Conservation (phyloP, 2,329 filamentous ascomycete genomes). For the Curvularia verruculosa region DNA sequence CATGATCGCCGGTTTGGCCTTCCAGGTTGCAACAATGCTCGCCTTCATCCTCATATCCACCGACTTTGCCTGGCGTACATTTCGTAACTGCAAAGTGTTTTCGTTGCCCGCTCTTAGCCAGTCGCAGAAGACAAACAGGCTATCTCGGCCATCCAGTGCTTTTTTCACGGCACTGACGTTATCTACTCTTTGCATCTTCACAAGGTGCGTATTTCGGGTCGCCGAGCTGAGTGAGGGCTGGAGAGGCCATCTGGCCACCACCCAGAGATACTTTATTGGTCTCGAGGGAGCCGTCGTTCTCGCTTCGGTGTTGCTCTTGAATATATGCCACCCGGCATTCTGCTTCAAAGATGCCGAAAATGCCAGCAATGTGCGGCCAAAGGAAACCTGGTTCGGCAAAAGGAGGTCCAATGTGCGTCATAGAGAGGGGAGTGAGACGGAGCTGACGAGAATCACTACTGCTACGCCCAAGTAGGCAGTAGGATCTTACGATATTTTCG, state of each 20-base stretch:
- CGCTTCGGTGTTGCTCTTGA: constrained; percentile 42
- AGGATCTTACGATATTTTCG: neutral
- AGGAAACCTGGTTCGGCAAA: neutral
- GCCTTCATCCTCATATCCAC: constrained; percentile 50
- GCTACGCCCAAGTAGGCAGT: constrained; percentile 2
- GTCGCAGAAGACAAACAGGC: constrained; percentile 31
- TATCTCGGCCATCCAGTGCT: constrained; percentile 55
- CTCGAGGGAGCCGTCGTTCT: constrained; percentile 46
- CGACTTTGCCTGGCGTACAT: constrained; percentile 49
- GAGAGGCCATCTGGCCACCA: constrained; percentile 62
- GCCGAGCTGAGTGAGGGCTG: constrained; percentile 70
- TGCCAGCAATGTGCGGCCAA: constrained; percentile 9
- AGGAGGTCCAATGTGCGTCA: neutral
- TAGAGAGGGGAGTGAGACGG: constrained; percentile 13
- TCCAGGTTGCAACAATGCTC: constrained; percentile 54
- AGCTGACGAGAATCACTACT: constrained; percentile 3
- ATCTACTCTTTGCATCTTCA: constrained; percentile 68
- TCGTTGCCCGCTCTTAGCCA: constrained; percentile 32
- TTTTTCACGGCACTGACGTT: constrained; percentile 63
- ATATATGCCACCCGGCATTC: constrained; percentile 46
- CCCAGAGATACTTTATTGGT: constrained; percentile 49
- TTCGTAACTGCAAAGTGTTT: constrained; percentile 24
- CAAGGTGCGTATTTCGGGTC: constrained; percentile 69
- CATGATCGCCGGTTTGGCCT: constrained; percentile 54
- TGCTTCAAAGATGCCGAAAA: constrained; percentile 45